Evolutionary conservation across 2,329 filamentous ascomycete genomes (phyloP).

Genomic region (Epichloe glyceriae): DNA sequence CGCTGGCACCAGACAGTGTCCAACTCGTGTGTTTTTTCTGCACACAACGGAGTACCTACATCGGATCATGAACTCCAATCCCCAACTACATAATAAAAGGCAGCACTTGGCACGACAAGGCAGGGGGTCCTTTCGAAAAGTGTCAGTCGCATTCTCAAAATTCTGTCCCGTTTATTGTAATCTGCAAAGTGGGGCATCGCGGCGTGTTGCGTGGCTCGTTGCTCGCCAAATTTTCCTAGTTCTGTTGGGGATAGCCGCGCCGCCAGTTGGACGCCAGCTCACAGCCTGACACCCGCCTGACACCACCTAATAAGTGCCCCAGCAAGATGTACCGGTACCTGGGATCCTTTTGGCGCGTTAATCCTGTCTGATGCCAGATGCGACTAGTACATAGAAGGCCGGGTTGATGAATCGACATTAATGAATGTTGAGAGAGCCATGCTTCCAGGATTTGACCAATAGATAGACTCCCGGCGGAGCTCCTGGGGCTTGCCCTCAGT

Average conservation of each 20-base stretch:
- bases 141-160: background rate
- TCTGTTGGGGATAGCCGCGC: conserved; percentile 27
- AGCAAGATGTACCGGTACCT: background rate
- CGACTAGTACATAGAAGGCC: background rate
- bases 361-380: background rate
- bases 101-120: too few species aligned
- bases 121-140: background rate
- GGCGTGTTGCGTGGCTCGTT: conserved; percentile 9
- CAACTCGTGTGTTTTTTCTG: too few species aligned
- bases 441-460: background rate
- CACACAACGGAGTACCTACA: too few species aligned
- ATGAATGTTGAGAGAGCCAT: background rate
- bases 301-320: too few species aligned
- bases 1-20: too few species aligned
- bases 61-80: too few species aligned
- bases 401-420: too few species aligned
- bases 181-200: background rate
- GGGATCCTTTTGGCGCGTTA: too few species aligned
- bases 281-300: background rate
- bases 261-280: conserved; percentile 7
- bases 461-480: background rate
- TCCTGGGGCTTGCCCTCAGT: background rate
- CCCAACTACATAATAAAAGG: too few species aligned
- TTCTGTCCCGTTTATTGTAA: background rate
- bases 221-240: conserved; percentile 20